Percentiles rank a stretch among this genome's conserved stretches.
Evolutionary conservation across 2,329 filamentous ascomycete genomes (phyloP).

Genomic region (Penicillium freii): DNA sequence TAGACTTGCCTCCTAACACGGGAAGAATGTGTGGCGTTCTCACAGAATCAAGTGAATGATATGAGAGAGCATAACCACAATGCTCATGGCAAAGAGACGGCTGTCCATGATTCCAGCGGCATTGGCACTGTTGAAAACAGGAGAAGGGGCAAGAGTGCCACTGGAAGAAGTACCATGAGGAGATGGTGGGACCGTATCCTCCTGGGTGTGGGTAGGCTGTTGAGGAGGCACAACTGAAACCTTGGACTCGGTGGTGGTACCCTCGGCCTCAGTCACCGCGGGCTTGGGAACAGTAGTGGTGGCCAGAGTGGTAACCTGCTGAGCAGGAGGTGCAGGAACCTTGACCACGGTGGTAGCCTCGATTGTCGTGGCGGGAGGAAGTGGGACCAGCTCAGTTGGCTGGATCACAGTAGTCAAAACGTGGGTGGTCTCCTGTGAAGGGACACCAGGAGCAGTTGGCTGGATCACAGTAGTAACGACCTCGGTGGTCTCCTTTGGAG

Average conservation of each 20-base stretch:
- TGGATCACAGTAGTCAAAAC: background rate
- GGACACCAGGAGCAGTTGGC: background rate
- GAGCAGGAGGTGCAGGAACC: background rate
- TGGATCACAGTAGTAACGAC: background rate
- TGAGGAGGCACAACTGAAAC: background rate
- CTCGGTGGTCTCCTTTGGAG: background rate
- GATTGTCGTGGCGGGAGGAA: background rate
- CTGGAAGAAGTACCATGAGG: background rate
- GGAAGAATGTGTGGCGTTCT: background rate
- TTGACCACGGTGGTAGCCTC: slow-evolving; percentile 2
- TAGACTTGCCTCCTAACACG: background rate
- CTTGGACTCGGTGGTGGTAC: background rate
- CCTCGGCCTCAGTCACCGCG: background rate
- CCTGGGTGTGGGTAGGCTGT: background rate
- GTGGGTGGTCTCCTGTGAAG: background rate
- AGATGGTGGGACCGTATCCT: background rate
- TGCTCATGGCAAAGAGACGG: slow-evolving; percentile 2
- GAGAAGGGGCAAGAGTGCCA: background rate
- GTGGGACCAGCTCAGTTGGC: slow-evolving; percentile 1
- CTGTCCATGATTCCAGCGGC: background rate
- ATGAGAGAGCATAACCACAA: slow-evolving; percentile 1
- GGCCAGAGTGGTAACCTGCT: background rate
- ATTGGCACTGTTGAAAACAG: slow-evolving; percentile 8
- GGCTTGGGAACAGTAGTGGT: background rate
- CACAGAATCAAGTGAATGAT: background rate